Conservation (phyloP, 139 green algal species). For the Closterium sp. region DNA sequence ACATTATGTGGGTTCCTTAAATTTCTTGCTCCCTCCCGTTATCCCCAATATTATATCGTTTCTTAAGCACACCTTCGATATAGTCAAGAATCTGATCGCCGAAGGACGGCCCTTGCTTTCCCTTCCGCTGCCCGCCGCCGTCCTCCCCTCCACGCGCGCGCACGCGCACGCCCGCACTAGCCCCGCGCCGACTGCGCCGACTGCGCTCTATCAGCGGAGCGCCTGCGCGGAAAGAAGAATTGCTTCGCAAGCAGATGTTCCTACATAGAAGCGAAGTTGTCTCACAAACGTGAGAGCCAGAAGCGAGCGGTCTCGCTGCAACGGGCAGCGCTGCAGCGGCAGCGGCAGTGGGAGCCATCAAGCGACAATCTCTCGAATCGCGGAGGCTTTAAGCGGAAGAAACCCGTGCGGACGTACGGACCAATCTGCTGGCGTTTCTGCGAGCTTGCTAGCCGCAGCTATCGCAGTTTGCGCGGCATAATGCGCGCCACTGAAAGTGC, state of each 20-base stretch:
- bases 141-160: background rate
- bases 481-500: too few species aligned
- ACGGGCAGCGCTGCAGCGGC: background rate
- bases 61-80: constrained; percentile 11
- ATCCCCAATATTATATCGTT: too few species aligned
- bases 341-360: background rate
- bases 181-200: background rate
- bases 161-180: background rate
- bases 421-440: too few species aligned
- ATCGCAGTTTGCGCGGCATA: too few species aligned
- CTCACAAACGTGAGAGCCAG: background rate
- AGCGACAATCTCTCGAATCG: too few species aligned
- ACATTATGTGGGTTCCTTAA: too few species aligned
- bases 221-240: background rate
- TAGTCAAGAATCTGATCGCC: constrained; percentile 29
- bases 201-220: background rate
- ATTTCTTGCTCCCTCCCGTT: background rate
- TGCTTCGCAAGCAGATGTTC: background rate
- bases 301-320: background rate
- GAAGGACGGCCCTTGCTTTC: background rate
- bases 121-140: background rate
- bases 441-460: too few species aligned
- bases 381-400: too few species aligned
- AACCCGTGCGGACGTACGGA: too few species aligned
- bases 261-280: background rate